A percentile compares a stretch with the other conserved stretches of the same genome.
Conservation (phyloP, 2,329 filamentous ascomycete species). For the Cucurbitaria berberidis region DNA sequence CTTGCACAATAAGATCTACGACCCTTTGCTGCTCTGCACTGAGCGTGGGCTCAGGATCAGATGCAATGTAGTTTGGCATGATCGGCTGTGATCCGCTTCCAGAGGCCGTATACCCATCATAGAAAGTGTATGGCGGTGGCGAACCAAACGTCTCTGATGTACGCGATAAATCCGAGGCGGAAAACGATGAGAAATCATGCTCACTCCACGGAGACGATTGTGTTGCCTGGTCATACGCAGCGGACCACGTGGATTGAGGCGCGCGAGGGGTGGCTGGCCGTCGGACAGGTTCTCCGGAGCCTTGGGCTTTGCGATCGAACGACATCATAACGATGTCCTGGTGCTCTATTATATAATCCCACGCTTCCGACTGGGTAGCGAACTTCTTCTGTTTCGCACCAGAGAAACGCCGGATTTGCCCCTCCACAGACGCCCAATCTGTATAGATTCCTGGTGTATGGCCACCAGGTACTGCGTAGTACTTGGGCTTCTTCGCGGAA, state of each 20-base stretch:
- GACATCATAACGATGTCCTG: constrained; percentile 21
- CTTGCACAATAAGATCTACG: constrained; percentile 59
- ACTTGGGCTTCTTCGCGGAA: constrained; percentile 53
- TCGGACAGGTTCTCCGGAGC: neutral
- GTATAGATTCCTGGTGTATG: constrained; percentile 66
- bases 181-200: neutral
- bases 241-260: neutral
- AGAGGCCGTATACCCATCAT: neutral
- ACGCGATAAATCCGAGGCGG: neutral
- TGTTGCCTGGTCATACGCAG: neutral
- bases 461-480: constrained; percentile 65
- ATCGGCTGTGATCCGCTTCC: neutral
- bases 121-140: neutral
- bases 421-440: constrained; percentile 70
- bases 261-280: neutral
- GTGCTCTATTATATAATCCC: constrained; percentile 69
- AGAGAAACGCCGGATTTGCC: constrained; percentile 75
- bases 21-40: constrained; percentile 57
- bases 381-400: constrained; percentile 63
- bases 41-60: constrained; percentile 37
- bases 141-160: neutral
- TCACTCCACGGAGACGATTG: neutral
- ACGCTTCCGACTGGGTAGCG: constrained; percentile 67
- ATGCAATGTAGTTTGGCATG: neutral
- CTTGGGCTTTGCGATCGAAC: neutral